Percentiles rank a stretch among this genome's conserved stretches.
Evolutionary conservation across 2,329 filamentous ascomycete genomes (phyloP).

Genomic region (Bimuria novae-zelandiae): DNA sequence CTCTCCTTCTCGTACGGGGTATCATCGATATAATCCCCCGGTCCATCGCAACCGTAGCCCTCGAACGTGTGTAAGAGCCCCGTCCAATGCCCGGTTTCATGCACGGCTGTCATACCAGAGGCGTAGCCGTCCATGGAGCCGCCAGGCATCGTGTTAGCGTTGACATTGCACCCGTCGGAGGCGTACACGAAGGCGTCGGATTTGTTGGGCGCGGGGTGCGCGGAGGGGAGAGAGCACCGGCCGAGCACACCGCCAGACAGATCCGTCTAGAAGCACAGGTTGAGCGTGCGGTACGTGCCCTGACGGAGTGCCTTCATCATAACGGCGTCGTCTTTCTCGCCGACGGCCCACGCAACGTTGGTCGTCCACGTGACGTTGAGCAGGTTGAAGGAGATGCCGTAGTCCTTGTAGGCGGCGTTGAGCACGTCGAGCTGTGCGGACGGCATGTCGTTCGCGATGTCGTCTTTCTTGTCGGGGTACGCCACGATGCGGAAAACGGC

Average conservation of each 20-base stretch:
- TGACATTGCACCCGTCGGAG: slow-evolving; percentile 62
- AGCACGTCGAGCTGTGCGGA: slow-evolving; percentile 44
- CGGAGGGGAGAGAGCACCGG: slow-evolving; percentile 57
- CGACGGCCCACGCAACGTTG: slow-evolving; percentile 60
- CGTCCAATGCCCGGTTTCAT: slow-evolving; percentile 56
- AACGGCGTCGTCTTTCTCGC: slow-evolving; percentile 51
- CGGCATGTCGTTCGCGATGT: slow-evolving; percentile 50
- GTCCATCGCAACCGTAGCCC: slow-evolving; percentile 50
- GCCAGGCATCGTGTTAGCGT: slow-evolving; percentile 61
- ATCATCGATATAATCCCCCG: slow-evolving; percentile 52
- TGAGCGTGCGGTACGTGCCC: slow-evolving; percentile 59
- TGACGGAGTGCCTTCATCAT: slow-evolving; percentile 60
- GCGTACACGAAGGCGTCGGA: slow-evolving; percentile 50
- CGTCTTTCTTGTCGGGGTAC: slow-evolving; percentile 39
- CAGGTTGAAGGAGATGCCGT: slow-evolving; percentile 58
- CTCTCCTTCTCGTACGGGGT: slow-evolving; percentile 48
- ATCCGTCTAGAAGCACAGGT: slow-evolving; percentile 65
- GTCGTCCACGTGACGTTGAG: slow-evolving; percentile 55
- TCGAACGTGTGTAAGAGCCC: slow-evolving; percentile 55
- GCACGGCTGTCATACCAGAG: slow-evolving; percentile 52
- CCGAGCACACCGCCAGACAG: slow-evolving; percentile 56
- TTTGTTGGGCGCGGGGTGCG: slow-evolving; percentile 47
- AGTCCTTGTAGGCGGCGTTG: slow-evolving; percentile 53
- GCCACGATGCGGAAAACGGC: slow-evolving; percentile 54
- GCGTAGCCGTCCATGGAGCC: slow-evolving; percentile 57